These are phyloP conservation scores for Dalbergia oliveri DNA, from an alignment of 306 rosid species.

Conservation along the genomic window DNA sequence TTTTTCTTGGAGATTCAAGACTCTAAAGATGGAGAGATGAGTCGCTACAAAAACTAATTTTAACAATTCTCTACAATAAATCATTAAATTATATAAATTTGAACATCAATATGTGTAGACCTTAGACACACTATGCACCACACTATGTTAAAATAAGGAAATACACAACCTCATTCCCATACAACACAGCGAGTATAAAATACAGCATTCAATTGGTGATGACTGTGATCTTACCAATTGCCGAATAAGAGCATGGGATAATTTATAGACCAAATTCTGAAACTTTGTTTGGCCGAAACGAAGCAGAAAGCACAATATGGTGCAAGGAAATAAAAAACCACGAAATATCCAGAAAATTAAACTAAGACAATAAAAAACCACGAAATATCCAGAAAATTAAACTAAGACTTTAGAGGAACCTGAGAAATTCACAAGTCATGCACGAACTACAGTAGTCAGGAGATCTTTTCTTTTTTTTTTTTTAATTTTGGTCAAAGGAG, in stretches of 20 bases:
- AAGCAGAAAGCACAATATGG: neutral
- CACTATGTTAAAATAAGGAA: too few relatives aligned
- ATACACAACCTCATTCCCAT: too few relatives aligned
- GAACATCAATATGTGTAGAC: neutral
- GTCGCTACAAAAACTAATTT: neutral
- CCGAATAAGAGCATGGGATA: neutral
- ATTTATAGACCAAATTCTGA: neutral
- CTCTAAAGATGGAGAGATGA: too few relatives aligned
- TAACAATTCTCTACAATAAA: neutral
- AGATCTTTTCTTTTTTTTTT: too few relatives aligned
- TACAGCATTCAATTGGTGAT: too few relatives aligned
- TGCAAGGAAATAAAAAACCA: neutral
- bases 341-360: neutral
- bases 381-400: neutral
- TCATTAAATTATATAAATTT: neutral
- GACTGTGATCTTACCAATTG: too few relatives aligned
- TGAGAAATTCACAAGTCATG: neutral
- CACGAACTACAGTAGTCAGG: too few relatives aligned
- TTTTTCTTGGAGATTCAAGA: too few relatives aligned
- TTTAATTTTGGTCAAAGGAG: neutral
- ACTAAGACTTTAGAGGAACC: neutral
- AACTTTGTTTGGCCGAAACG: neutral
- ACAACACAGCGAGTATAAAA: too few relatives aligned
- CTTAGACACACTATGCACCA: too few relatives aligned
- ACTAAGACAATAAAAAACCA: too few relatives aligned